Base-by-base conservation (phyloP, 2,329 filamentous ascomycete species). In the Talaromyces sp. region DNA sequence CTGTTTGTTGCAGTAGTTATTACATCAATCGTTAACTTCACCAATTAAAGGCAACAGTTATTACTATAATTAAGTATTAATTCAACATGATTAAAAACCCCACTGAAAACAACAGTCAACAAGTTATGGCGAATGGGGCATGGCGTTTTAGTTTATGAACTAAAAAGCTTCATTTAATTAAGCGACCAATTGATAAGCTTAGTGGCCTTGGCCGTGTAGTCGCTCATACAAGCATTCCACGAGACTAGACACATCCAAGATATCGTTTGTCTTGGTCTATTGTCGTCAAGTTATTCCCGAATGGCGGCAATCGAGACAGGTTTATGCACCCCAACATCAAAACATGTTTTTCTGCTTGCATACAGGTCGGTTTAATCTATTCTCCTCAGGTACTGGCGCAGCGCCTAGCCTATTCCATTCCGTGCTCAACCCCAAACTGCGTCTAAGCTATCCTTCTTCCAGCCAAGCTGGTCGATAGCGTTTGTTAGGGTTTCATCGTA, bases 151-250 rank as follows among this genome's bases (percentile, higher is more conserved):
- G 52, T 16, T 4, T 14, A 24, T 56, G 52, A 22, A 14, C 52
- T 56, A 56, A 56, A 56, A 56, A 56, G 52, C 52, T 56, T 56
- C 50, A 56, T 56, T 56, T 56, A 56, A 37, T 37, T 37, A 56
- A 37, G 50, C 50, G 31, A 14, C 50, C 31, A 37, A 56, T 8
- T 13, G 31, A 35, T 56, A 35, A 52, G 48, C 24, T 31, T 52
- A 52, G 48, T 27, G 13, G 48, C 16, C 31, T 56, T 37, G 14
- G 50, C 16, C 19, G 7, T 5, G 10, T 35, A n/a, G 31, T 22
- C 50, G 14, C 6, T 22, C 7, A 16, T 56, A 14, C 3, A 56
- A 22, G n/a, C 31, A 24, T 22, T 5, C 9, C 9, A 14, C 50
- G 31, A 37, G 31, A 37, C 14, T 8, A 37, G n/a, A 56, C 31